Base-by-base conservation (phyloP, 208 protist genomes). In the Leishmania arabica region DNA sequence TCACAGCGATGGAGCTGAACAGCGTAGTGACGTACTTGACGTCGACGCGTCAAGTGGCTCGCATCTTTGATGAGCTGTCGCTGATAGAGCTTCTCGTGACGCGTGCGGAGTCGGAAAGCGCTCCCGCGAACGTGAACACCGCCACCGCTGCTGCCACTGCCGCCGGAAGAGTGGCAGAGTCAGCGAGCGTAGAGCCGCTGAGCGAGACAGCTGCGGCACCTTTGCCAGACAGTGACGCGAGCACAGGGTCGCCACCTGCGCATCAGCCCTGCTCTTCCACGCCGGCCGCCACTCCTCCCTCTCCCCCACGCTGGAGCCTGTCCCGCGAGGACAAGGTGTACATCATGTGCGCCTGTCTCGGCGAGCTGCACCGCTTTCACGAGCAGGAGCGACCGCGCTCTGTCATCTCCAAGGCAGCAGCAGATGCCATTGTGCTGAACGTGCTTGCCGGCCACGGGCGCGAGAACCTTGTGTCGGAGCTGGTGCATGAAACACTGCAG, bases 381-480 rank as follows among this genome's bases (percentile, higher is more conserved):
- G 84, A 87, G 7, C 86, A 88, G 78, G 86, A 92, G 66, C 84
- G 92, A 15, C 87, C 91, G 6, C 85, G 82, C 54, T 90, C 85
- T 56, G 90, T 96, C n/a, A 78, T 80, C 42, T 87, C 86, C 62
- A 84, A 84, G 40, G 56, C 84, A 42, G 88, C 88, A 0, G 91
- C 92, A 21, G 90, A 95, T 77, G 77, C 82, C 2, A 91, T 96
- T 31, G 94, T 97, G 47, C 81, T 90, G n/a, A 84, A 97, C 80
- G 92, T 97, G 37, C 82, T 97, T 34, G 88, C 90, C 21, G 86
- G 87, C 0, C 94, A 97, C 82, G 86, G 89, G 7, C 82, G 91
- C 70, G 94, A 96, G 73, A 93, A 92, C 51, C 47, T 95, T 7
- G 72, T 97, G 9, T 82, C 91, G 1, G 92, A 96, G 75, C 82